Percentiles rank a stretch among this genome's conserved stretches.
These are phyloP conservation scores for Anisodus tanguticus DNA, from an alignment of 257 asterid genomes.

Conservation along the genomic window DNA sequence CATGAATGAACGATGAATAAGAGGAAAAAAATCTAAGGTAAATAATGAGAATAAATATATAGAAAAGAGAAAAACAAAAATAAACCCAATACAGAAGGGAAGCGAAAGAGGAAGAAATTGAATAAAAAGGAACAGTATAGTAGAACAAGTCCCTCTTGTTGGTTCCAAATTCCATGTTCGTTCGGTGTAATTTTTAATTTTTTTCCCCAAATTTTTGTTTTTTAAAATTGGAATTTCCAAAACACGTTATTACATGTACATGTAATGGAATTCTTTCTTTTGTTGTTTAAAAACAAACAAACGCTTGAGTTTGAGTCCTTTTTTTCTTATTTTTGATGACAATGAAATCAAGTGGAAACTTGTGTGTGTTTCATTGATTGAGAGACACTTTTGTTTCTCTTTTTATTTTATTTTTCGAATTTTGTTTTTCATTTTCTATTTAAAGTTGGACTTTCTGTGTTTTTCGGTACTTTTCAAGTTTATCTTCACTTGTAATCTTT, in stretches of 20 bases:
- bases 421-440: neutral
- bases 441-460: slow-evolving; percentile 37
- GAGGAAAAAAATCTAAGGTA: neutral
- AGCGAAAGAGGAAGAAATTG: slow-evolving; percentile 27
- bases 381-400: slow-evolving; percentile 18
- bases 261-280: slow-evolving; percentile 4
- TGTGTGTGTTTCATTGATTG: slow-evolving; percentile 32
- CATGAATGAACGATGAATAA: neutral
- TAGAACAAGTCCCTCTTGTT: slow-evolving; percentile 36
- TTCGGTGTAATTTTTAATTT: slow-evolving; percentile 32
- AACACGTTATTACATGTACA: neutral
- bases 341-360: slow-evolving; percentile 32
- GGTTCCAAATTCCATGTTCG: slow-evolving; percentile 35
- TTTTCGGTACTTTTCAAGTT: slow-evolving; percentile 39
- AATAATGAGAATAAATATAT: slow-evolving; percentile 25
- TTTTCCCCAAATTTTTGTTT: neutral
- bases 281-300: slow-evolving; percentile 26
- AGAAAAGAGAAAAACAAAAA: slow-evolving; percentile 22
- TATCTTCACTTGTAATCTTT: slow-evolving; percentile 28
- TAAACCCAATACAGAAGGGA: slow-evolving; percentile 24
- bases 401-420: neutral
- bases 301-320: slow-evolving; percentile 14
- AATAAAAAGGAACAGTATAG: slow-evolving; percentile 35
- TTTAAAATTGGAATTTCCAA: neutral
- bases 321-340: slow-evolving; percentile 22